Evolutionary conservation across 345 rosid genomes (phyloP).

Genomic region (Mercurialis annua): DNA sequence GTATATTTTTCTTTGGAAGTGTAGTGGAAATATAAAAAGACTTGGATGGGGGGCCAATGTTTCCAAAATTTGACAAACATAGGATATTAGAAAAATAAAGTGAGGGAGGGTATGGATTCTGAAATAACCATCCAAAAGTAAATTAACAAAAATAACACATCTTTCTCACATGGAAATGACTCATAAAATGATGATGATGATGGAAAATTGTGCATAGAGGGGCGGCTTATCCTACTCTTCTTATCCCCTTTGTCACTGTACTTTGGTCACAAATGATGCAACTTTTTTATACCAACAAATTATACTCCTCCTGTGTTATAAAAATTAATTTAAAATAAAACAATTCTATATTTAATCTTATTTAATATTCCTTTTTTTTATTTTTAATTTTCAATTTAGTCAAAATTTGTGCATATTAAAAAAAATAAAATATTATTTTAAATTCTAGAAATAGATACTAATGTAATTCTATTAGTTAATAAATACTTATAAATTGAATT

Average conservation of each 20-base stretch:
- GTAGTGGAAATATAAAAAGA: no score
- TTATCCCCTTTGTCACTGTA: slow-evolving; percentile 8
- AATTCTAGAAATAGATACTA: no score
- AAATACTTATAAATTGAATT: no score
- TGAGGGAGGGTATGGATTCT: neutral
- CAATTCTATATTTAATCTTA: no score
- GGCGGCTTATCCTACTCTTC: slow-evolving; percentile 26
- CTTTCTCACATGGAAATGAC: slow-evolving; percentile 39
- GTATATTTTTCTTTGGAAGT: no score
- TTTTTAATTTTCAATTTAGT: no score
- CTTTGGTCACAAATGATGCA: slow-evolving; percentile 18
- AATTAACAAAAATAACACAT: slow-evolving; percentile 7
- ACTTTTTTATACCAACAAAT: neutral
- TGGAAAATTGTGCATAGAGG: slow-evolving; percentile 11
- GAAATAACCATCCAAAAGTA: slow-evolving; percentile 14
- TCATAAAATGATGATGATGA: slow-evolving; percentile 32
- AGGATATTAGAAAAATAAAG: neutral
- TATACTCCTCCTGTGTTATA: no score
- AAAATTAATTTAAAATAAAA: no score
- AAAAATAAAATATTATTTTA: no score
- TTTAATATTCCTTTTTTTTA: no score
- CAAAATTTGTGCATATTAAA: no score
- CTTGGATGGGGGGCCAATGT: slow-evolving; percentile 11
- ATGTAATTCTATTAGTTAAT: no score
- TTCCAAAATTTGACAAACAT: slow-evolving; percentile 18